Percentiles rank a stretch among this genome's conserved stretches.
Conservation (phyloP, 2,329 filamentous ascomycete genomes). For the Microcyclosporella mali region DNA sequence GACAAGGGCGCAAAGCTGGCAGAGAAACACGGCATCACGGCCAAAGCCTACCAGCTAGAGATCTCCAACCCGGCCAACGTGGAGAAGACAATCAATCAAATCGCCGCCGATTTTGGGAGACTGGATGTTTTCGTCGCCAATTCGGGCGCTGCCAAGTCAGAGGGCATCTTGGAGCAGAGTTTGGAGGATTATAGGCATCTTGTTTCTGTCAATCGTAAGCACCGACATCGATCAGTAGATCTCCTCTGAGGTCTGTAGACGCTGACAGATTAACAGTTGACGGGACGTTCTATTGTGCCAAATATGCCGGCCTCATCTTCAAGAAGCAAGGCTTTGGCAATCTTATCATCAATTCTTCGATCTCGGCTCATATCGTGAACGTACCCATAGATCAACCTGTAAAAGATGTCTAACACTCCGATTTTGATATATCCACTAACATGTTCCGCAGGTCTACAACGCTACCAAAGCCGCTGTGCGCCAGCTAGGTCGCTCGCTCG, state of each 20-base stretch:
- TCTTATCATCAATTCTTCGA: conserved; percentile 43
- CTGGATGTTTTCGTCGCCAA: conserved; percentile 88
- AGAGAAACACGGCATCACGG: conserved; percentile 19
- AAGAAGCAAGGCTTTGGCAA: conserved; percentile 42
- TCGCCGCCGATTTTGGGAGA: conserved; percentile 63
- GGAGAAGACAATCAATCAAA: conserved; percentile 64
- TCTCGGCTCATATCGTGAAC: conserved; percentile 33
- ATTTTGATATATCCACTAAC: neutral
- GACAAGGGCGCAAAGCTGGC: conserved; percentile 8
- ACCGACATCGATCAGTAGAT: too few species aligned
- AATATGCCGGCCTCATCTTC: conserved; percentile 38
- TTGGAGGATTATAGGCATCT: conserved; percentile 48
- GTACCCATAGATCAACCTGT: conserved; percentile 49
- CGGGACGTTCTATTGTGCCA: conserved; percentile 39
- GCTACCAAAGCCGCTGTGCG: conserved; percentile 51
- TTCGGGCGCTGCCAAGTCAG: conserved; percentile 78
- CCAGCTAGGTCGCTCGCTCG: conserved; percentile 51
- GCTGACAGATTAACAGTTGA: conserved; percentile 20
- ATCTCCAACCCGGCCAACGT: conserved; percentile 52
- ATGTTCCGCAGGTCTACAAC: conserved; percentile 43
- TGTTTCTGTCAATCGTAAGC: conserved; percentile 50
- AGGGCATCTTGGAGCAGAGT: conserved; percentile 50
- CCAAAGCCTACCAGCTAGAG: conserved; percentile 62
- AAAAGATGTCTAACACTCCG: conserved; percentile 5
- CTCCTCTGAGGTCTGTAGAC: too few species aligned